A percentile compares a stretch with the other conserved stretches of the same genome.
phyloP scores from a whole-genome alignment of 805 yeast genomes.

The Candida sithepensis region DNA sequence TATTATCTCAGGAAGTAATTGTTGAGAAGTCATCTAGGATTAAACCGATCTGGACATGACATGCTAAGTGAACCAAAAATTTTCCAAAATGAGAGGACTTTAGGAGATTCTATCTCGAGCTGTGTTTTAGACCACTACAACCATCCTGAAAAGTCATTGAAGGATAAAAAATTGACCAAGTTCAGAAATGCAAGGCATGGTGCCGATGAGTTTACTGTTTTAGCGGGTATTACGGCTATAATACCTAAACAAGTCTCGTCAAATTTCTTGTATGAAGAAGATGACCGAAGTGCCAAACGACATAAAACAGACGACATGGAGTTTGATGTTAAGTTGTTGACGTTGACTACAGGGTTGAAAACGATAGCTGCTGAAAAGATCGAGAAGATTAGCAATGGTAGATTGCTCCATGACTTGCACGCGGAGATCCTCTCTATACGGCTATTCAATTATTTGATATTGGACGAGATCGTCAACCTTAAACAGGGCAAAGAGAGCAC shows the following conservation, averaged over 20 bases:
- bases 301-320: conserved; percentile 3
- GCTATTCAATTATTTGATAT: conserved; percentile 57
- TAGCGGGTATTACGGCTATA: conserved; percentile 65
- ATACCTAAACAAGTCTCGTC: conserved; percentile 5
- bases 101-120: conserved; percentile 17
- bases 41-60: no score
- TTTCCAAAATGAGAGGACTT: not conserved
- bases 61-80: not conserved
- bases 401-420: conserved; percentile 79
- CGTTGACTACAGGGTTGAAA: conserved; percentile 81
- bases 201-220: conserved; percentile 72
- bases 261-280: conserved; percentile 5
- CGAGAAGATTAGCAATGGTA: conserved; percentile 40
- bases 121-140: conserved; percentile 12
- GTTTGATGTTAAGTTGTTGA: conserved; percentile 34
- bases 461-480: conserved; percentile 42
- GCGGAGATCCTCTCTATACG: conserved; percentile 81
- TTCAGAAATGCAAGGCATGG: conserved; percentile 45
- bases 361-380: conserved; percentile 55
- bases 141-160: conserved; percentile 7
- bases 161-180: conserved; percentile 7
- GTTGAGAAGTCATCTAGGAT: no score
- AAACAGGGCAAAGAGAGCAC: conserved; percentile 9
- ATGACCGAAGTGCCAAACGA: conserved; percentile 9
- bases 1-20: no score